Conservation (phyloP, 2,329 filamentous ascomycete species). For the Amesomyces nigricolor region DNA sequence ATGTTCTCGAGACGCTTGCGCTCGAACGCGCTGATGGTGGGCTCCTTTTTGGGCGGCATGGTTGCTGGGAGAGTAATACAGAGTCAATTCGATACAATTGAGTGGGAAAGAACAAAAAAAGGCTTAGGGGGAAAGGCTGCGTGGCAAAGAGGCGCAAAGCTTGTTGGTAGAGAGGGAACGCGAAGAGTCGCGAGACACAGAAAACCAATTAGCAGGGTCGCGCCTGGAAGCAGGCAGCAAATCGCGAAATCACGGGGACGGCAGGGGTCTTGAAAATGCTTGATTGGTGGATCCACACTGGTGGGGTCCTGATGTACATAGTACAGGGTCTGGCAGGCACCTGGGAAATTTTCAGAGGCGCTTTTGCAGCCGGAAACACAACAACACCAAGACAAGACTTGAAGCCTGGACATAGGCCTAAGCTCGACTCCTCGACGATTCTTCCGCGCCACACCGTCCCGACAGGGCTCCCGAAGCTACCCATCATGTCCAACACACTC, state of each 20-base stretch:
- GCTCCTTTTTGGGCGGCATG: conserved; percentile 45
- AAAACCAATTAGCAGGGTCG: conserved; percentile 23
- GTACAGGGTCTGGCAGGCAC: conserved; percentile 3
- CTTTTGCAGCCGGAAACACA: neutral
- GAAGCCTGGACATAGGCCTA: neutral
- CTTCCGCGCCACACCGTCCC: neutral
- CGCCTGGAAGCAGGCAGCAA: neutral
- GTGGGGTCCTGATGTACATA: neutral
- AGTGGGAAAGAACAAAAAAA: neutral
- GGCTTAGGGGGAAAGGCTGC: neutral
- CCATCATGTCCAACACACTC: conserved; percentile 45
- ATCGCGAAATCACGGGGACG: conserved; percentile 25
- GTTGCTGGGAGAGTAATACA: conserved; percentile 12
- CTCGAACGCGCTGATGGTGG: conserved; percentile 77
- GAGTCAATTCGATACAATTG: neutral
- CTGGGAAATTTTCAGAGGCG: conserved; percentile 8
- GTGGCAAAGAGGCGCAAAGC: neutral
- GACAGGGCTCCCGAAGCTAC: neutral
- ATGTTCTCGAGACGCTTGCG: conserved; percentile 80
- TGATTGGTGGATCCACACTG: neutral
- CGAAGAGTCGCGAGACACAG: conserved; percentile 8
- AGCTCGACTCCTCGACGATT: neutral
- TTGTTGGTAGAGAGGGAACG: neutral
- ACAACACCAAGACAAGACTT: neutral
- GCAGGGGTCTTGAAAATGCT: neutral